These are phyloP conservation scores for Luvunga scandens DNA, from an alignment of 345 rosid genomes.

Conservation along the genomic window DNA sequence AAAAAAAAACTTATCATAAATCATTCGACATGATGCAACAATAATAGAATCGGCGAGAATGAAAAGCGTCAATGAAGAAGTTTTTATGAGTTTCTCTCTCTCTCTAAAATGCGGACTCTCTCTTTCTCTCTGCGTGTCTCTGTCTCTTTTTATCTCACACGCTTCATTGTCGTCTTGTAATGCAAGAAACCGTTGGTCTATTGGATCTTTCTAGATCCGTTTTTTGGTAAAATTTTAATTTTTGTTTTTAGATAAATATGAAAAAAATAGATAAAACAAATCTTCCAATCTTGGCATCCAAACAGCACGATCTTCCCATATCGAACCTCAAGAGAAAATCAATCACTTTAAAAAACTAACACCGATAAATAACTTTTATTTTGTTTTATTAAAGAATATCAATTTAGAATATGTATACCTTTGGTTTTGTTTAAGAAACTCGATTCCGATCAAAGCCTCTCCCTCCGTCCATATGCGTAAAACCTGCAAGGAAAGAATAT, in stretches of 20 bases:
- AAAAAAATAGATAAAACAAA: background rate
- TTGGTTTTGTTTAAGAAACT: background rate
- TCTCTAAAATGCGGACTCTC: background rate
- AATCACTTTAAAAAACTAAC: too few relatives aligned
- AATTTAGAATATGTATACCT: background rate
- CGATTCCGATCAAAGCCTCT: conserved; percentile 13
- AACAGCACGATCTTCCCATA: background rate
- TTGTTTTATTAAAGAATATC: too few relatives aligned
- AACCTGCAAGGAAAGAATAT: background rate
- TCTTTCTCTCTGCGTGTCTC: background rate
- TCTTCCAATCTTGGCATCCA: background rate
- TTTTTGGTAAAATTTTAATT: background rate
- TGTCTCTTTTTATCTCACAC: background rate
- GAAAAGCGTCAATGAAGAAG: background rate
- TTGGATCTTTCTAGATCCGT: conserved; percentile 12
- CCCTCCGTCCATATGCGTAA: conserved; percentile 1
- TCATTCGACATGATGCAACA: background rate
- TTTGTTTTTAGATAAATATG: background rate
- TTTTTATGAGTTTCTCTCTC: conserved; percentile 6
- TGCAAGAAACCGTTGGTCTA: conserved; percentile 16
- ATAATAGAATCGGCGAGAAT: background rate
- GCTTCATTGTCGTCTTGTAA: conserved; percentile 11
- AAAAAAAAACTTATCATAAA: background rate
- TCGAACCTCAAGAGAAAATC: background rate
- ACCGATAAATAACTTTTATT: too few relatives aligned